A percentile compares a stretch with the other conserved stretches of the same genome.
phyloP scores from a whole-genome alignment of 2,329 filamentous ascomycete species.

The Chalaropsis thielavioides region DNA sequence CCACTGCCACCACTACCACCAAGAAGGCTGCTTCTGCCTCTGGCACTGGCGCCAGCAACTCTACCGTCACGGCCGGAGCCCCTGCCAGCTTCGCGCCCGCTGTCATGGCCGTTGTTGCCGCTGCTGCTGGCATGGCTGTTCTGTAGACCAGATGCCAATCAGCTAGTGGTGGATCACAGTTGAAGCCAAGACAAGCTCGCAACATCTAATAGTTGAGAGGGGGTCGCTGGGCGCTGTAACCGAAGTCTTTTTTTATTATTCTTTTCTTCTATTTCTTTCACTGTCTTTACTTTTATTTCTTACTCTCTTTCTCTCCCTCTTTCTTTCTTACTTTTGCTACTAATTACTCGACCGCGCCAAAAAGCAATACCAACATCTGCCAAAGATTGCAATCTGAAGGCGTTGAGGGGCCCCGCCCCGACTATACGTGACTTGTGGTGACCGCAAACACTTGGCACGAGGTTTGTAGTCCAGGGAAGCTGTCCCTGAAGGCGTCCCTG shows the following conservation, averaged over 20 bases:
- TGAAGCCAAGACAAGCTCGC: neutral
- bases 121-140: conserved; percentile 6
- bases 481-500: neutral
- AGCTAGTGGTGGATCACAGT: neutral
- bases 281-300: neutral
- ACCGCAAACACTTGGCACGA: no score
- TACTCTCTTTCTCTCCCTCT: neutral
- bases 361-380: neutral
- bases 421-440: neutral
- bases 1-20: conserved; percentile 11
- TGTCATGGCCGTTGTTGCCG: neutral
- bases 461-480: neutral
- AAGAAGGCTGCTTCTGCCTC: conserved; percentile 1
- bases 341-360: neutral
- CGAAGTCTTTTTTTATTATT: neutral
- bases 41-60: conserved; percentile 11
- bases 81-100: conserved; percentile 2
- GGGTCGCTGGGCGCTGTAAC: neutral
- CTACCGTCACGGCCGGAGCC: conserved; percentile 16
- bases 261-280: neutral
- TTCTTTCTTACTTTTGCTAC: neutral
- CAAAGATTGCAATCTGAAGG: neutral
- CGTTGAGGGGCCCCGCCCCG: neutral
- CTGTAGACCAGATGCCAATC: neutral
- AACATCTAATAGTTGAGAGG: neutral